These are phyloP conservation scores for Lactarius tabidus DNA, from an alignment of 768 basidiomycete species.

Conservation along the genomic window DNA sequence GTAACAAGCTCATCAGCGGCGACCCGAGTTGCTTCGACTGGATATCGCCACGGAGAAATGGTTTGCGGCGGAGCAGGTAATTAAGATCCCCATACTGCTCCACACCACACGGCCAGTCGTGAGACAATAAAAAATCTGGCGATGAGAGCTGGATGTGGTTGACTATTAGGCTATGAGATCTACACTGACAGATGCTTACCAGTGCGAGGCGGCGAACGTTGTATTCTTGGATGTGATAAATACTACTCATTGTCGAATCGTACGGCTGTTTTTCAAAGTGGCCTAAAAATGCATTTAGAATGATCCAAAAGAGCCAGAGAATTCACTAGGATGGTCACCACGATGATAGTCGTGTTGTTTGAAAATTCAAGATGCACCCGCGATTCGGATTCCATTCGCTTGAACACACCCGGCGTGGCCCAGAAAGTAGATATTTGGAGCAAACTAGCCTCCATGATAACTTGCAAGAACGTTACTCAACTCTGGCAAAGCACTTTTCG, in stretches of 20 bases:
- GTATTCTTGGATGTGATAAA: constrained; percentile 89
- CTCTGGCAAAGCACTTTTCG: constrained; percentile 7
- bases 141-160: constrained; percentile 45
- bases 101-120: constrained; percentile 39
- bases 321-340: constrained; percentile 40
- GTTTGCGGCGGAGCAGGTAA: constrained; percentile 67
- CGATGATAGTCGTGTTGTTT: constrained; percentile 67
- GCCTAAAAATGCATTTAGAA: constrained; percentile 40
- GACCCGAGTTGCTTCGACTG: constrained; percentile 59
- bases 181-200: constrained; percentile 36
- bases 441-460: constrained; percentile 96
- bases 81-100: constrained; percentile 72
- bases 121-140: constrained; percentile 37
- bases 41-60: constrained; percentile 72
- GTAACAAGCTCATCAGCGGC: constrained; percentile 57
- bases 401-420: constrained; percentile 74
- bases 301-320: constrained; percentile 14
- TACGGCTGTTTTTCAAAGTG: constrained; percentile 84
- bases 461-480: constrained; percentile 38
- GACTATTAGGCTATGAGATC: background rate
- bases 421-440: constrained; percentile 94
- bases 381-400: constrained; percentile 83
- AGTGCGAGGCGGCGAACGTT: constrained; percentile 75
- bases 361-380: constrained; percentile 94
- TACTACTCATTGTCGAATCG: constrained; percentile 67